Conservation (phyloP, 805 yeast genomes). For the Starmerella riodocensis region DNA sequence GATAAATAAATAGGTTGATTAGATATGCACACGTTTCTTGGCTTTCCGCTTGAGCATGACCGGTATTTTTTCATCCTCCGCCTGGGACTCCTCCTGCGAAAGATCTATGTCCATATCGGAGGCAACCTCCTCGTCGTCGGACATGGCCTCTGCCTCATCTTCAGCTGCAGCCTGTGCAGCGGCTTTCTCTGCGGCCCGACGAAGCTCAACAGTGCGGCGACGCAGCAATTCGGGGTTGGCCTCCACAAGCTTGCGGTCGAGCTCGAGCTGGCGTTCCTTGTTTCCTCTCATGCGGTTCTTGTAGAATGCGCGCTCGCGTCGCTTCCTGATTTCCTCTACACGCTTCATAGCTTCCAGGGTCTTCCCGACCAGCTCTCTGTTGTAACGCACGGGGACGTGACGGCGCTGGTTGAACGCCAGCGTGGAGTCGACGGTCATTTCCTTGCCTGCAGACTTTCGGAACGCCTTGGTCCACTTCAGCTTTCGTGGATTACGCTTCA, state of each 20-base stretch:
- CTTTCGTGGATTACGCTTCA: slow-evolving; percentile 96
- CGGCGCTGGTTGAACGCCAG: slow-evolving; percentile 94
- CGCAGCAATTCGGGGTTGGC: slow-evolving; percentile 77
- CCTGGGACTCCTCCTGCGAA: slow-evolving; percentile 18
- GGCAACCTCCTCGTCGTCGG: slow-evolving; percentile 26
- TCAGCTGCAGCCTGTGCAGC: slow-evolving; percentile 39
- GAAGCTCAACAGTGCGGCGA: slow-evolving; percentile 86
- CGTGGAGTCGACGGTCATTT: slow-evolving; percentile 92
- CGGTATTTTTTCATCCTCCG: slow-evolving; percentile 34
- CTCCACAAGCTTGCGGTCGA: slow-evolving; percentile 81
- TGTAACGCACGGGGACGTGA: slow-evolving; percentile 94
- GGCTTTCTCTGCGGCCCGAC: slow-evolving; percentile 47
- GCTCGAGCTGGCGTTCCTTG: slow-evolving; percentile 68
- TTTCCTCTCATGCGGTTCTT: slow-evolving; percentile 99
- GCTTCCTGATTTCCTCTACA: slow-evolving; percentile 88
- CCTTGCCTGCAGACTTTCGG: slow-evolving; percentile 98
- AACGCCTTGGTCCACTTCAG: slow-evolving; percentile 97
- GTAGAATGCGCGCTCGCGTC: slow-evolving; percentile 96
- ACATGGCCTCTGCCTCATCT: slow-evolving; percentile 33
- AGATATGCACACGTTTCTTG: slow-evolving; percentile 23
- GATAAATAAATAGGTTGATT: slow-evolving; percentile 1
- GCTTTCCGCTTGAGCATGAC: slow-evolving; percentile 54
- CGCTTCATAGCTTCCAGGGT: slow-evolving; percentile 92
- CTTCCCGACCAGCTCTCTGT: slow-evolving; percentile 88
- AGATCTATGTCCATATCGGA: slow-evolving; percentile 35